Conservation (phyloP, 768 basidiomycete species). For the Suillus clintonianus region DNA sequence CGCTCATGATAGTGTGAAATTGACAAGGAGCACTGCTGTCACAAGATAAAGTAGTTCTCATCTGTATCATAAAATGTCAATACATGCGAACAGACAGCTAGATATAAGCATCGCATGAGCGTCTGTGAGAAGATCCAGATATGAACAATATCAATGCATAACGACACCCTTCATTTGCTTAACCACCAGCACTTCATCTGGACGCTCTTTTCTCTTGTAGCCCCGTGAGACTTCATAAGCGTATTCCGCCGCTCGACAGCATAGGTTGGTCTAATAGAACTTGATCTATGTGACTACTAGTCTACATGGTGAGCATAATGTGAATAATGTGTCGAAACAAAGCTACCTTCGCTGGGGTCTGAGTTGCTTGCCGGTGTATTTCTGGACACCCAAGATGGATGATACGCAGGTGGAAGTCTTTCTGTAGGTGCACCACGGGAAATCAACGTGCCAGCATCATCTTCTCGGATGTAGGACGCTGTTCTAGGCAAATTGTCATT, state of each 20-base stretch:
- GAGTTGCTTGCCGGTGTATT: neutral
- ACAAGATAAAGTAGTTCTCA: neutral
- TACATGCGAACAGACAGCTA: neutral
- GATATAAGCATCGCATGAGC: neutral
- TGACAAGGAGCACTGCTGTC: neutral
- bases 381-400: neutral
- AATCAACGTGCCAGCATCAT: neutral
- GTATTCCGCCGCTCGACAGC: neutral
- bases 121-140: neutral
- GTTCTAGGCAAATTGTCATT: neutral
- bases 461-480: neutral
- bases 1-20: neutral
- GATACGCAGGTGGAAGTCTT: neutral
- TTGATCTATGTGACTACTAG: neutral
- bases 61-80: neutral
- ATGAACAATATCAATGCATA: neutral
- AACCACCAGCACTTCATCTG: neutral
- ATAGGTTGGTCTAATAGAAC: too few relatives aligned
- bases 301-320: neutral
- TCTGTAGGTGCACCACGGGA: neutral
- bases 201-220: neutral
- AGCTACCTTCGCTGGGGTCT: neutral
- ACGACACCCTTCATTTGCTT: neutral
- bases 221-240: neutral
- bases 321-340: neutral